Conservation (phyloP, 148 eudicot genomes). For the Pharnaceum exiguum region DNA sequence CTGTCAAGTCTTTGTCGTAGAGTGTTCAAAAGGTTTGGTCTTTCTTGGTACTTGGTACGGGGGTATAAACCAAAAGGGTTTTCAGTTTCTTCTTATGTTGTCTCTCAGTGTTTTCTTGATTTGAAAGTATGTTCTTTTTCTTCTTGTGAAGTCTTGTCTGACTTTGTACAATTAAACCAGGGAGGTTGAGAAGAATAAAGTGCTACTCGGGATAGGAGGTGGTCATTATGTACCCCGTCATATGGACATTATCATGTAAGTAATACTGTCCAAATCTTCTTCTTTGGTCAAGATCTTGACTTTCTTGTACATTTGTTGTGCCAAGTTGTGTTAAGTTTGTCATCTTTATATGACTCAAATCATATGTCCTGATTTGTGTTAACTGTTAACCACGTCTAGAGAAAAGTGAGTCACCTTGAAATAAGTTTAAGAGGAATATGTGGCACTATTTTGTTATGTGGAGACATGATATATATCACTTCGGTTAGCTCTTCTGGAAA, state of each 20-base stretch:
- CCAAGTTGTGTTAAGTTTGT: not conserved
- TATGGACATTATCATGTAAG: conserved; percentile 76
- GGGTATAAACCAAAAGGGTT: too few relatives aligned
- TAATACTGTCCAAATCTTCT: not conserved
- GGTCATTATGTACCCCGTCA: conserved; percentile 93
- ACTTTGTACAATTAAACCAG: conserved; percentile 28
- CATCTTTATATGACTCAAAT: too few relatives aligned
- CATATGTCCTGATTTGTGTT: too few relatives aligned
- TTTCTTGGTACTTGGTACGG: too few relatives aligned
- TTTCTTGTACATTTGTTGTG: not conserved
- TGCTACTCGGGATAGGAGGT: conserved; percentile 83
- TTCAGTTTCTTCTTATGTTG: not conserved
- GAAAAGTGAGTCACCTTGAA: too few relatives aligned
- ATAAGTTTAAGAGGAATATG: too few relatives aligned
- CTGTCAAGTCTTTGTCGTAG: too few relatives aligned
- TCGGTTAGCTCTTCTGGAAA: too few relatives aligned
- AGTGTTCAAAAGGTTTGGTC: too few relatives aligned
- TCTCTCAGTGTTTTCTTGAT: not conserved
- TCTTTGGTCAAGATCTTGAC: not conserved
- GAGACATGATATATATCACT: not conserved
- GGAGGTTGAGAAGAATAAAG: conserved; percentile 41
- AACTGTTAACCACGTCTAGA: too few relatives aligned
- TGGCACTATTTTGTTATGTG: not conserved
- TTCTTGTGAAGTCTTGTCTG: conserved; percentile 2
- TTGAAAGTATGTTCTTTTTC: not conserved